A percentile compares a stretch with the other conserved stretches of the same genome.
These are phyloP conservation scores for Juglanconis juglandina DNA, from an alignment of 2,329 filamentous ascomycete species.

Conservation along the genomic window DNA sequence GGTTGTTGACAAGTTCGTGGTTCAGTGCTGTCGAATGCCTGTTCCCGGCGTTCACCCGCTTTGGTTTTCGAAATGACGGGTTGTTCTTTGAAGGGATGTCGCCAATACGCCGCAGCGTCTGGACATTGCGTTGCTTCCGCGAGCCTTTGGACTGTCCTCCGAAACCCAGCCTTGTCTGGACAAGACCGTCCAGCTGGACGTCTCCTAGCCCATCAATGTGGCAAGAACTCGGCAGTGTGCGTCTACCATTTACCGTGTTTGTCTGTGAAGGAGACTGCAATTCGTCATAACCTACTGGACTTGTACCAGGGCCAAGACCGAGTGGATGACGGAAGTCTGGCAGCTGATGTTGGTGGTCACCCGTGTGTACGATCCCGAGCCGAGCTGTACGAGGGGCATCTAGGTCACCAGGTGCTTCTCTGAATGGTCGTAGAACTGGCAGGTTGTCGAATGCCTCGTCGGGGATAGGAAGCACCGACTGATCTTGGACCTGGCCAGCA, in stretches of 20 bases:
- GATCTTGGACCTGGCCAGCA: neutral
- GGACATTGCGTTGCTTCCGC: neutral
- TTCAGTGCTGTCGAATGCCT: neutral
- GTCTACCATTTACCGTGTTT: neutral
- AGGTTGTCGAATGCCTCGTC: conserved; percentile 19
- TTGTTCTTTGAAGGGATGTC: conserved; percentile 1
- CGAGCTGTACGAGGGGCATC: conserved; percentile 18
- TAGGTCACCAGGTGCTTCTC: conserved; percentile 28
- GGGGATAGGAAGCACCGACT: neutral
- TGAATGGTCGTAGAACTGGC: conserved; percentile 26
- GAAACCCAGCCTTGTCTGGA: neutral
- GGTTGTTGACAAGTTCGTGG: neutral
- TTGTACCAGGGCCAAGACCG: neutral
- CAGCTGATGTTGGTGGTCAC: neutral
- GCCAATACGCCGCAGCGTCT: neutral
- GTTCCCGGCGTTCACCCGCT: conserved; percentile 4
- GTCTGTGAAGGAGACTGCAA: neutral
- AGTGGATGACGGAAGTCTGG: neutral
- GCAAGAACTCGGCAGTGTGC: neutral
- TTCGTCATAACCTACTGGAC: neutral
- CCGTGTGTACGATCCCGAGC: neutral
- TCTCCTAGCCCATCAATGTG: neutral
- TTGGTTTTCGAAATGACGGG: conserved; percentile 12
- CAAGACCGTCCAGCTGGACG: neutral
- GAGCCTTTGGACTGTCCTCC: neutral